Base-by-base conservation (phyloP, 208 protist genomes). In the Leishmania braziliensis region DNA sequence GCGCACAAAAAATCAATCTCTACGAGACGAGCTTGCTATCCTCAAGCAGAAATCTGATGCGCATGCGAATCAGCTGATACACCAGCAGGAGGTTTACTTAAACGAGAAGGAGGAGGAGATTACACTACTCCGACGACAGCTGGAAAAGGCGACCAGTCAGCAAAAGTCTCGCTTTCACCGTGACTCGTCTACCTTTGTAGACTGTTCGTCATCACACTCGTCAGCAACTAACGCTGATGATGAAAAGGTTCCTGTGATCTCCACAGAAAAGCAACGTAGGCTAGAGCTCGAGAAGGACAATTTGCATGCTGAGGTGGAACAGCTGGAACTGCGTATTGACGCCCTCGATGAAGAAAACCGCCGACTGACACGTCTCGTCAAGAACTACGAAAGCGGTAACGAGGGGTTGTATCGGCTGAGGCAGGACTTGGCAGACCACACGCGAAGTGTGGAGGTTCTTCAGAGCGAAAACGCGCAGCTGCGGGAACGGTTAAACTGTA, bases 391-490 rank as follows among this genome's bases (percentile, higher is more conserved):
- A 75, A 83, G 80, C n/a, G 90, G 90, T 5, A 88, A 96, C 79
- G 91, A 95, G 50, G 95, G 93, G 16, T 74, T 97, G 72, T 88
- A 84, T 60, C 80, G 87, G n/a, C 80, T 97, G 23, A 86, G 91
- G 29, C 83, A 86, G 18, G 85, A 96, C 66, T 76, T 95, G 20
- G 79, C 80, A 10, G 92, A 97, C 66, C 86, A 87, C 39, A 90
- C 85, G 54, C 82, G 91, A 62, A 88, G 83, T 0, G 86, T 95
- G n/a, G 91, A 95, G n/a, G 79, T 89, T 29, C 84, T 97, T 50
- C 87, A 96, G 50, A 79, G 89, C 39, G 95, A 98, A 80, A 95
- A 94, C 71, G 75, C 87, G 48, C 95, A 98, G 70, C 87, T 98
- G 39, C 89, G 89, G 0, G 93, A 97, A 80, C 85, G 92, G 5